Evolutionary conservation across 176 grass and related monocot species (phyloP), one percentile per base, ranked within the genome.

Genomic region (Saccharum spontaneum): DNA sequence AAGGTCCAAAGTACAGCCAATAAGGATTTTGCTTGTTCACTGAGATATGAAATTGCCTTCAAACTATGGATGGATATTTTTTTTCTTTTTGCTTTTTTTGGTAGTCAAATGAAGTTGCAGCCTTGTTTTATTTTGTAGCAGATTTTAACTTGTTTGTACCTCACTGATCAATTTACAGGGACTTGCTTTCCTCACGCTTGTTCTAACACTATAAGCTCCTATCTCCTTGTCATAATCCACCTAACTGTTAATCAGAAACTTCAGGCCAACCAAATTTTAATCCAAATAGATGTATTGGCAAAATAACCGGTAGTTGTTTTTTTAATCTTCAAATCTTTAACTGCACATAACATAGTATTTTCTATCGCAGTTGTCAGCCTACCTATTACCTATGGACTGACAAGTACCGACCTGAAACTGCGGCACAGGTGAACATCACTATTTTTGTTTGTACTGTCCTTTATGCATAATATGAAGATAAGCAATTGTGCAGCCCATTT

Each of bases 361-460:
- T 44, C 38, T 87, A 41, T 31, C 50, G 57, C 86, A 95, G 91
- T 50, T 85, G 63, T 84, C 81, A 84, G 59, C 66, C 67, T 48
- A 79, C 72, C 41, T 90, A 82, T 89, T 69, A 71, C 43, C 84
- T 98, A 36, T 98, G 96, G 96, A 98, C 89, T 52, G 87, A 92
- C 78, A 98, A 95, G 83, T 95, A 95, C 88, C 86, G 73, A 23
- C 96, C 96, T 23, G 96, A 95, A 87, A 86, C 91, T 89, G 85
- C 86, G 26, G 91, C 91, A 30, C 85, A 98, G 91, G 96, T 98
- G 79, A 98, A 72, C 33, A 84, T 84, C 14, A 39, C 13, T 67
- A 50, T 75, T 83, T 60, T 23, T 87, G 44, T 91, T 71, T 64
- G 30, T 83, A 75, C 74, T 41, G 43, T 8, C 8, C 62, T n/a